Evolutionary conservation across 2,329 filamentous ascomycete species (phyloP), one percentile per base, ranked within the genome.

Genomic region (Rutstroemia sp.): DNA sequence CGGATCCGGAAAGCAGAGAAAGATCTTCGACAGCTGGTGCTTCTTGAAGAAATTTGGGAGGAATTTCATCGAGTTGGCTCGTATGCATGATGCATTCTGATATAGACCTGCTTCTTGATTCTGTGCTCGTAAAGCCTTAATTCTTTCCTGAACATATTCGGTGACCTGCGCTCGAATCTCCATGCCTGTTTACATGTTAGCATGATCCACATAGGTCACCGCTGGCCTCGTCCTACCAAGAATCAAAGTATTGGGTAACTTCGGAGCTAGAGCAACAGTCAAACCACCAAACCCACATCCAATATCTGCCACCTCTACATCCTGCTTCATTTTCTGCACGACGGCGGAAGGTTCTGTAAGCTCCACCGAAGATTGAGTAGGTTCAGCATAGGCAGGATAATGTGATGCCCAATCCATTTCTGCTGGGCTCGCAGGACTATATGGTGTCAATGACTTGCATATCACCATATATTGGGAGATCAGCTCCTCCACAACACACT

Each of bases 41-140:
- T 86, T 88, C 54, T 74, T 76, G 77, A 99, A 97, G 78, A 96
- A 96, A 70, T 99, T 97, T 60, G 95, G 92, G n/a, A 99, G 77
- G 72, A 97, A 99, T 71, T 99, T 99, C 94, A 99, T 99, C 5
- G 90, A 90, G 75, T 99, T 99, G 63, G 90, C 89, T 60, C 94
- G 86, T 49, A 99, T 77, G 69, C 90, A 95, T 37, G 88, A 85
- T 54, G 92, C 86, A 71, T 99, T 99, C 69, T 95, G 87, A 71
- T 90, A 97, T 48, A 75, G 72, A 51, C 73, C 71, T 27, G 70
- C 69, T 5, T 75, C 74, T 5, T 74, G 67, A 61, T 82, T 79
- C 67, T 92, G 85, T 12, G 77, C 75, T 4, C 94, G 85, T 18
- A 97, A 78, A 4, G 92, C 92, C 63, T 83, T 82, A 70, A 96